These are phyloP conservation scores for Cyphellophora europaea DNA, from an alignment of 2,329 filamentous ascomycete species.

Conservation along the genomic window DNA sequence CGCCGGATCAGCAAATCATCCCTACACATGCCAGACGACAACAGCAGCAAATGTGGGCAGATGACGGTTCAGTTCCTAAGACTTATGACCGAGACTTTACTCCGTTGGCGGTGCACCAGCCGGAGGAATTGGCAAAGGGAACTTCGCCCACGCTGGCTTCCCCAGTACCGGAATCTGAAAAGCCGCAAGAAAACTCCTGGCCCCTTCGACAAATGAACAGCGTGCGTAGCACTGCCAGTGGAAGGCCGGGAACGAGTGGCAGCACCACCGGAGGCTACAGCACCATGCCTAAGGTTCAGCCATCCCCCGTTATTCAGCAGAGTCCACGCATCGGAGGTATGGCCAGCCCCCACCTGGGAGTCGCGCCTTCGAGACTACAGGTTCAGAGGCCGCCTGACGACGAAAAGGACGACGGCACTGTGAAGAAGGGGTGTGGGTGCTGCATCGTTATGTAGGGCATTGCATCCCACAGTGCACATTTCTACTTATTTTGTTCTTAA, in stretches of 20 bases:
- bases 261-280: constrained; percentile 36
- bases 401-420: constrained; percentile 38
- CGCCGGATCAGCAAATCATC: constrained; percentile 89
- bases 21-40: constrained; percentile 86
- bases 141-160: constrained; percentile 8
- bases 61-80: constrained; percentile 75
- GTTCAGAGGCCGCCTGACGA: constrained; percentile 18
- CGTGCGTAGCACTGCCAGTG: constrained; percentile 20
- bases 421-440: constrained; percentile 56
- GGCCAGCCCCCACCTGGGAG: constrained; percentile 3
- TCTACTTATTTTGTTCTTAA: no score
- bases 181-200: constrained; percentile 16
- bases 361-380: constrained; percentile 31
- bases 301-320: constrained; percentile 20
- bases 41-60: constrained; percentile 92
- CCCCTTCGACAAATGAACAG: constrained; percentile 20
- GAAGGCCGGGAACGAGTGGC: constrained; percentile 32
- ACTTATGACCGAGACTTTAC: constrained; percentile 83
- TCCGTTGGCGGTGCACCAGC: constrained; percentile 50
- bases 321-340: constrained; percentile 12
- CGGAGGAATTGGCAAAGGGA: constrained; percentile 20
- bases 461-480: no score
- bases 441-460: constrained; percentile 65
- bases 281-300: constrained; percentile 35
- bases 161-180: constrained; percentile 5